Percentiles rank a stretch among this genome's conserved stretches.
Conservation (phyloP, 176 grass and related monocot genomes). For the Carex scoparia region DNA sequence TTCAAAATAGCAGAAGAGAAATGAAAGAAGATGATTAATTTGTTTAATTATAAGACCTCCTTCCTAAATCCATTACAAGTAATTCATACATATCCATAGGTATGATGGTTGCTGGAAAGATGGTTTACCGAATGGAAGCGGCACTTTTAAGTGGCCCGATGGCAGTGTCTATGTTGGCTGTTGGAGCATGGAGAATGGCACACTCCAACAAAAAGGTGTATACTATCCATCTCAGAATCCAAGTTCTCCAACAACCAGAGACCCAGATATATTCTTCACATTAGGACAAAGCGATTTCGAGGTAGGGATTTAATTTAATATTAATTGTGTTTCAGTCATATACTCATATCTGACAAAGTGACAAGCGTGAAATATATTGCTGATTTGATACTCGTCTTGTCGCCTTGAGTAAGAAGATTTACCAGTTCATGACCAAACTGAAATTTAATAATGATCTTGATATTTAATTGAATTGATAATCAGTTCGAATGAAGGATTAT, state of each 20-base stretch:
- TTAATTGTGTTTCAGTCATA: neutral
- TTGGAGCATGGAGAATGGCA: constrained; percentile 52
- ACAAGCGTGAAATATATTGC: neutral
- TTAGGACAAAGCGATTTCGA: constrained; percentile 49
- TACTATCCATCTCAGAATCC: constrained; percentile 69
- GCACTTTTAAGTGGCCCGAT: constrained; percentile 76
- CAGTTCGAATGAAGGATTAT: neutral
- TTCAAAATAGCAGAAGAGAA: neutral
- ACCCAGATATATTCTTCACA: constrained; percentile 69
- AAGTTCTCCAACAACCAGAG: constrained; percentile 56
- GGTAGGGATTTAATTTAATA: neutral
- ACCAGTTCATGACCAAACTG: neutral
- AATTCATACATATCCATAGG: neutral
- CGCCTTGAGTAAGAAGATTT: neutral
- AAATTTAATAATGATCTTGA: neutral
- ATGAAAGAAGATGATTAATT: neutral
- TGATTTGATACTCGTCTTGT: neutral
- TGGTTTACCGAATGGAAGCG: constrained; percentile 65
- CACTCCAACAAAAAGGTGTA: constrained; percentile 68
- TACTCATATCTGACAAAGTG: neutral
- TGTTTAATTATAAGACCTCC: neutral
- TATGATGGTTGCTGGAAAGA: constrained; percentile 92
- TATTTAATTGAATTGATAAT: neutral
- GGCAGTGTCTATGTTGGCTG: constrained; percentile 68
- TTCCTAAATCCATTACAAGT: neutral